Evolutionary conservation across 2,329 filamentous ascomycete species (phyloP).

Genomic region (Orbilia blumenaviensis): DNA sequence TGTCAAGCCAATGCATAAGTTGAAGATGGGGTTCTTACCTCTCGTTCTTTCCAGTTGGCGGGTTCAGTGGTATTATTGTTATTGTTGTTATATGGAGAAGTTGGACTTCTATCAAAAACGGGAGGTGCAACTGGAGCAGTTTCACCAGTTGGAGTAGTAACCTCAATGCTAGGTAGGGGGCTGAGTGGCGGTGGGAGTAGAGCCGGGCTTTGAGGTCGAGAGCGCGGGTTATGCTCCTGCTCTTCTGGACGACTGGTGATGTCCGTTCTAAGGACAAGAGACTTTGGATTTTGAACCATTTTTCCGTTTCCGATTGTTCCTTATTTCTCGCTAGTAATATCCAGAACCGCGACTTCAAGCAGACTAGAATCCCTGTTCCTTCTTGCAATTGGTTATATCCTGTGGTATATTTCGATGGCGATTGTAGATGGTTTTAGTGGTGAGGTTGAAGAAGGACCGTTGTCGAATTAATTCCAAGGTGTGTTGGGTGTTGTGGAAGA

Average conservation of each 20-base stretch:
- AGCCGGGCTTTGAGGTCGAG: constrained; percentile 33
- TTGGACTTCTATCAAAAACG: constrained; percentile 29
- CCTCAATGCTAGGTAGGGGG: constrained; percentile 39
- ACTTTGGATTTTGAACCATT: constrained; percentile 49
- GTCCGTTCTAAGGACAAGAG: constrained; percentile 52
- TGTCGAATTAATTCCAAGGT: not conserved
- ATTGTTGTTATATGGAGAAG: constrained; percentile 1
- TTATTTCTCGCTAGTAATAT: not conserved
- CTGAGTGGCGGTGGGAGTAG: constrained; percentile 34
- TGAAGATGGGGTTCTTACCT: constrained; percentile 35
- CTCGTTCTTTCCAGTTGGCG: constrained; percentile 49
- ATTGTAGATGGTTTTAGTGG: not conserved
- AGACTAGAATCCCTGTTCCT: not conserved
- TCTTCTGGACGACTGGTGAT: constrained; percentile 43
- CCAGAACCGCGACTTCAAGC: not conserved
- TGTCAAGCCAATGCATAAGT: not conserved
- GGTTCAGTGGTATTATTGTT: constrained; percentile 1
- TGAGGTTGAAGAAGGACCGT: not conserved
- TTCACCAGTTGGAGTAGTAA: constrained; percentile 45
- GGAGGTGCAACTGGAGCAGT: constrained; percentile 40
- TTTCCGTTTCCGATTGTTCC: constrained; percentile 6
- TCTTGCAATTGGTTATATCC: not conserved
- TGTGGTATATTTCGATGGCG: not conserved
- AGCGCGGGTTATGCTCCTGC: constrained; percentile 51
- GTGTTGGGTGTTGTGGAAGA: constrained; percentile 21